These are phyloP conservation scores for Colletotrichum camelliae DNA, from an alignment of 2,329 filamentous ascomycete genomes.

Conservation along the genomic window DNA sequence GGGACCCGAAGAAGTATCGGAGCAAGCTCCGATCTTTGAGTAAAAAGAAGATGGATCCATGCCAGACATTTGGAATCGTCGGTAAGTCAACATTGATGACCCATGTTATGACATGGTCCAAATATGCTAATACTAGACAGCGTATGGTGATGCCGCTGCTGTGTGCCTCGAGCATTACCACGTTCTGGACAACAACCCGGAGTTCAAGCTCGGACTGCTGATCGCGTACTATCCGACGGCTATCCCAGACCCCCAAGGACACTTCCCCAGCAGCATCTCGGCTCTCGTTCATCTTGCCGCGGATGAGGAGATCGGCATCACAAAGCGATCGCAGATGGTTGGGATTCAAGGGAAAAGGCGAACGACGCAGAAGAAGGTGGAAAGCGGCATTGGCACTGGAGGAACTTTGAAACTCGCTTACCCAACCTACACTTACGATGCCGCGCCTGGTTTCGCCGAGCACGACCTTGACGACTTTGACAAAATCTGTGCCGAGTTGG, in stretches of 20 bases:
- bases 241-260: constrained; percentile 46
- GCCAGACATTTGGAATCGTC: constrained; percentile 49
- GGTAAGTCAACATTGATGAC: constrained; percentile 29
- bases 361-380: constrained; percentile 36
- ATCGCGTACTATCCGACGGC: constrained; percentile 51
- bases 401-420: constrained; percentile 40
- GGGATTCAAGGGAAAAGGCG: constrained; percentile 50
- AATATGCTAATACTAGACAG: constrained; percentile 23
- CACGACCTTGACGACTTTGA: constrained; percentile 72
- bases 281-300: constrained; percentile 45
- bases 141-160: constrained; percentile 49
- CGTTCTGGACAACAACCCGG: constrained; percentile 47
- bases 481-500: constrained; percentile 65
- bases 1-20: constrained; percentile 36
- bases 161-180: constrained; percentile 51
- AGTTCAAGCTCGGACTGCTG: constrained; percentile 45
- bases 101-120: neutral
- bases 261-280: constrained; percentile 43
- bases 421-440: constrained; percentile 45
- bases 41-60: constrained; percentile 38
- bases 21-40: constrained; percentile 38
- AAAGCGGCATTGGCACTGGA: constrained; percentile 41
- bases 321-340: constrained; percentile 47
- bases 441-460: constrained; percentile 74
- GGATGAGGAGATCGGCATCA: constrained; percentile 43